These are phyloP conservation scores for Candolleomyces eurysporus DNA, from an alignment of 768 basidiomycete genomes.

Conservation along the genomic window DNA sequence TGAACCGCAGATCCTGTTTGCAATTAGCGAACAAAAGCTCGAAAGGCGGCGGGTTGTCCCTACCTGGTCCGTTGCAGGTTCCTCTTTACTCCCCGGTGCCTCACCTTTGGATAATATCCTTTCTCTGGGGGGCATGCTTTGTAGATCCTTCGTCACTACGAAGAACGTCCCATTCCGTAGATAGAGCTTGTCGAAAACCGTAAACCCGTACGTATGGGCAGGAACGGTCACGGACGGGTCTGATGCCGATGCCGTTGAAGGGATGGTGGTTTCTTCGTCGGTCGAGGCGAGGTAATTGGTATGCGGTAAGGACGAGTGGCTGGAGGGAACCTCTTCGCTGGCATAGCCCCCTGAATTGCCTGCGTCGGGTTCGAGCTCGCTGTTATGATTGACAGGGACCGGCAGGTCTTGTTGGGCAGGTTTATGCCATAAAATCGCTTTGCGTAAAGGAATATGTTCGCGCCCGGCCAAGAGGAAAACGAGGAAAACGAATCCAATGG, in stretches of 20 bases:
- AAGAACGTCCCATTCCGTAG: constrained; percentile 72
- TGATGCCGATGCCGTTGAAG: background rate
- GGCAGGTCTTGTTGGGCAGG: too few relatives aligned
- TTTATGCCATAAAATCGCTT: too few relatives aligned
- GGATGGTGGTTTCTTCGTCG: constrained; percentile 2
- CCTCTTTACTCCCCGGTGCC: constrained; percentile 21
- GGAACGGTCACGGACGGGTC: background rate
- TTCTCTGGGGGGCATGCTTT: constrained; percentile 40
- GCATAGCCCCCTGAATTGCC: too few relatives aligned
- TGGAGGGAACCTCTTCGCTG: too few relatives aligned
- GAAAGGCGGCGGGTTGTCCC: background rate
- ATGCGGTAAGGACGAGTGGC: background rate
- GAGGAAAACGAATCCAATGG: too few relatives aligned
- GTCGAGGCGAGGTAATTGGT: background rate
- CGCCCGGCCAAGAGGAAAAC: too few relatives aligned
- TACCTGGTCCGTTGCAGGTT: constrained; percentile 27
- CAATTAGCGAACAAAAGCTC: too few relatives aligned
- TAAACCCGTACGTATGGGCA: constrained; percentile 53
- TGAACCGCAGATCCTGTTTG: constrained; percentile 17
- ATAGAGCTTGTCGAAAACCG: constrained; percentile 70
- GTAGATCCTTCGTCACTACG: constrained; percentile 45
- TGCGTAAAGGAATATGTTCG: too few relatives aligned
- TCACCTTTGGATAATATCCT: constrained; percentile 34
- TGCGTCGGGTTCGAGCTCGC: too few relatives aligned
- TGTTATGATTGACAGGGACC: too few relatives aligned